Percentiles rank a stretch among this genome's conserved stretches.
phyloP scores from a whole-genome alignment of 2,329 filamentous ascomycete genomes.

The Pseudocercospora fuligena region DNA sequence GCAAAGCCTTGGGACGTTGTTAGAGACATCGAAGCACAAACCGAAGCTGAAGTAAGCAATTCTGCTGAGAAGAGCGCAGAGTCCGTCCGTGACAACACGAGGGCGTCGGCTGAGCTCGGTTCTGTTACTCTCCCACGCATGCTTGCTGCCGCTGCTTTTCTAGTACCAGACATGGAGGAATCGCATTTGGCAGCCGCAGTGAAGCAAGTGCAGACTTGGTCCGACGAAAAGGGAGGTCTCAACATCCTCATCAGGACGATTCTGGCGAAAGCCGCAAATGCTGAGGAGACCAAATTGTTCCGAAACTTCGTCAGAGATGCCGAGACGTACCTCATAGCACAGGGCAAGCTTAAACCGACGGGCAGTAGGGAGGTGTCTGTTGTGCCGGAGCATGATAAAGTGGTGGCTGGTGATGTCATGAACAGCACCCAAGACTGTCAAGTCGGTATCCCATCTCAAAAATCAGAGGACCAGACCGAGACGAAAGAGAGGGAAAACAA shows the following conservation, averaged over 20 bases:
- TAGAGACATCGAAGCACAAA: neutral
- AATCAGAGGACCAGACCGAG: neutral
- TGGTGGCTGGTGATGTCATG: neutral
- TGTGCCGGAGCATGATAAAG: neutral
- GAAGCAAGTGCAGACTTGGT: neutral
- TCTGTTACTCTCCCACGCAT: neutral
- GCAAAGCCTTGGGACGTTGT: neutral
- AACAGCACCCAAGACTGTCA: neutral
- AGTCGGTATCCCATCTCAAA: neutral
- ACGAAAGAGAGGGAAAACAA: neutral
- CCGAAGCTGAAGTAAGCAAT: neutral
- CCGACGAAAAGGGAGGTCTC: neutral
- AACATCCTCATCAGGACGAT: neutral
- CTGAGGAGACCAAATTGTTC: neutral
- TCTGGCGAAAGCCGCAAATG: slow-evolving; percentile 1
- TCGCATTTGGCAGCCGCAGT: neutral
- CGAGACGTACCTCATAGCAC: neutral
- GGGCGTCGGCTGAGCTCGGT: neutral
- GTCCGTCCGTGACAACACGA: neutral
- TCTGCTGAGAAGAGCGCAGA: neutral
- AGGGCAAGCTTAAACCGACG: neutral
- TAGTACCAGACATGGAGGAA: neutral
- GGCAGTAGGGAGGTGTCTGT: neutral
- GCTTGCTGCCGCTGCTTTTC: neutral
- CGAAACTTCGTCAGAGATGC: neutral